Evolutionary conservation across 2,329 filamentous ascomycete species (phyloP).

Genomic region (Aureobasidium namibiae): DNA sequence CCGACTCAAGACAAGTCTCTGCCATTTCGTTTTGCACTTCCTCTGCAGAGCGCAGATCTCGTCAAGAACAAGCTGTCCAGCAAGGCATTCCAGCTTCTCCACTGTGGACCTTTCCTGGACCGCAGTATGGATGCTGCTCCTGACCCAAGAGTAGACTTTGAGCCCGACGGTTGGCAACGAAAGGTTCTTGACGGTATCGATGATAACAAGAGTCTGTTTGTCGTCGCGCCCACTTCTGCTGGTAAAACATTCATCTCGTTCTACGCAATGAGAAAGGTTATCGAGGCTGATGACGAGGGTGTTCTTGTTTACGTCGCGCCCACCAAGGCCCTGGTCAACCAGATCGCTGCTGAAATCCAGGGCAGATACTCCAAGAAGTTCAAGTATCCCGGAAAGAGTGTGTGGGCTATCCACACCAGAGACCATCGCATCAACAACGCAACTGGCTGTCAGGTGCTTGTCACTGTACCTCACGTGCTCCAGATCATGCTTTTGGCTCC

Average conservation of each 20-base stretch:
- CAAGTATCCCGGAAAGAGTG: constrained; percentile 53
- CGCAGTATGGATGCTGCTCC: constrained; percentile 61
- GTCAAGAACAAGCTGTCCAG: constrained; percentile 31
- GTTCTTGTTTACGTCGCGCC: constrained; percentile 73
- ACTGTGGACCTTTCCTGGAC: constrained; percentile 67
- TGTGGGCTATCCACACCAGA: constrained; percentile 72
- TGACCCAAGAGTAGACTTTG: constrained; percentile 62
- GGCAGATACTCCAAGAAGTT: constrained; percentile 63
- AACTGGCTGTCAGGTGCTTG: constrained; percentile 62
- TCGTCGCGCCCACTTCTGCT: constrained; percentile 69
- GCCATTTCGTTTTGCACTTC: constrained; percentile 36
- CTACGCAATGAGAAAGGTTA: constrained; percentile 71
- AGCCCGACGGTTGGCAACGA: constrained; percentile 70
- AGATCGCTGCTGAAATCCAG: constrained; percentile 72
- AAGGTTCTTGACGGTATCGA: constrained; percentile 67
- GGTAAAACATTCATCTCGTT: constrained; percentile 82
- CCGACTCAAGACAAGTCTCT: constrained; percentile 31
- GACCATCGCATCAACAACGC: constrained; percentile 70
- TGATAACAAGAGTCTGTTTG: constrained; percentile 59
- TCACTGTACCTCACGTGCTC: constrained; percentile 70
- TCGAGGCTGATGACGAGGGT: constrained; percentile 59
- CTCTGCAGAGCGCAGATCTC: constrained; percentile 20
- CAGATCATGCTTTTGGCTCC: constrained; percentile 69
- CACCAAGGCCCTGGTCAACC: constrained; percentile 74
- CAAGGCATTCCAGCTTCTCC: constrained; percentile 56